A percentile compares a stretch with the other conserved stretches of the same genome.
phyloP scores from a whole-genome alignment of 768 basidiomycete genomes.

The Tricholomella constricta region DNA sequence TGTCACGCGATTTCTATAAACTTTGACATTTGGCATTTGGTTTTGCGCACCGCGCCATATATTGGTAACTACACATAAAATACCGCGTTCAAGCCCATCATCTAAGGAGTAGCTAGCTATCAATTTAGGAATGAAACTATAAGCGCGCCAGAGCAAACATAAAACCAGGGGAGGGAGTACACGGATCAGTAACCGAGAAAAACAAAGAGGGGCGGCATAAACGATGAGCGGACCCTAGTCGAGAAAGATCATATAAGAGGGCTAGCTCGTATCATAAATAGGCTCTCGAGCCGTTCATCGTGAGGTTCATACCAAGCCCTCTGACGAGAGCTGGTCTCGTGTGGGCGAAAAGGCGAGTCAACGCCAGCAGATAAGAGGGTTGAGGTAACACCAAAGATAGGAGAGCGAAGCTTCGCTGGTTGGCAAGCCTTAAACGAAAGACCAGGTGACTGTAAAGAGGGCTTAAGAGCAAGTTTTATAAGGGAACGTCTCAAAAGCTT shows the following conservation, averaged over 20 bases:
- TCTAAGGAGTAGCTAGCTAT: conserved; percentile 5
- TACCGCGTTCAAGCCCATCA: not conserved
- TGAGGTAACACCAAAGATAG: conserved; percentile 32
- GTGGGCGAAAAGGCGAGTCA: conserved; percentile 1
- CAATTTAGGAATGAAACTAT: conserved; percentile 1
- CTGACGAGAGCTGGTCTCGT: conserved; percentile 9
- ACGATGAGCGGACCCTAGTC: conserved; percentile 19
- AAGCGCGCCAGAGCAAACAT: conserved; percentile 5
- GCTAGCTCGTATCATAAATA: conserved; percentile 17
- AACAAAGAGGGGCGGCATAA: conserved; percentile 4
- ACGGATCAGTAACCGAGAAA: not conserved
- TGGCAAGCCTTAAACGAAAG: conserved; percentile 28
- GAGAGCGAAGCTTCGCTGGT: conserved; percentile 32
- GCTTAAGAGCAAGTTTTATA: conserved; percentile 1
- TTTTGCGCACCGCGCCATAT: conserved; percentile 4
- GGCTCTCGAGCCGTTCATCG: conserved; percentile 18
- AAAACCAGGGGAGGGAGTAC: not conserved
- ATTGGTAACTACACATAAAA: not conserved
- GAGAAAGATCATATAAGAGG: conserved; percentile 17
- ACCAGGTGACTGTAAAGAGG: conserved; percentile 37
- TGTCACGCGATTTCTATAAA: not conserved
- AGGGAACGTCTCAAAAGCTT: conserved; percentile 25
- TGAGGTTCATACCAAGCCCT: conserved; percentile 3
- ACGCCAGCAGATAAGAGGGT: conserved; percentile 4
- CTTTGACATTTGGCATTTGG: not conserved